phyloP scores from a whole-genome alignment of 352 stramenopile genomes.

The Blastocystis sp. region DNA sequence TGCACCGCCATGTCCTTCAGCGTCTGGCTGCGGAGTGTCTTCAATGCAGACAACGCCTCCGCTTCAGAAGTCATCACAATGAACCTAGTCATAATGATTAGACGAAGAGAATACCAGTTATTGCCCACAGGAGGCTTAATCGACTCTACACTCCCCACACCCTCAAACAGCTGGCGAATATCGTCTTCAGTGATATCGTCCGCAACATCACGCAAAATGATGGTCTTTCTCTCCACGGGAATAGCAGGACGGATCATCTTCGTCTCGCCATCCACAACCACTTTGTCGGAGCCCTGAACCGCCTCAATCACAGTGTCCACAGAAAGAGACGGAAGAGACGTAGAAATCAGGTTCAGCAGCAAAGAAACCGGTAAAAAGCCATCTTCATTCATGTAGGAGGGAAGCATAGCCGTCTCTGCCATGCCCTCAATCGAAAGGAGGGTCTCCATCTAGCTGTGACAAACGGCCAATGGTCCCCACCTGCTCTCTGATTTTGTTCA shows the following conservation, averaged over 20 bases:
- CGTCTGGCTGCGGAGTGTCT: slow-evolving; percentile 3
- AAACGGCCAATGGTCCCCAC: not conserved
- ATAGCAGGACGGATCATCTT: slow-evolving; percentile 61
- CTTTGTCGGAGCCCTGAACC: slow-evolving; percentile 16
- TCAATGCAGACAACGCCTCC: slow-evolving; percentile 7
- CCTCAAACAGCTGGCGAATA: slow-evolving; percentile 16
- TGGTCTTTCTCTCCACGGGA: slow-evolving; percentile 61
- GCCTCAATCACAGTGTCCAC: slow-evolving; percentile 38
- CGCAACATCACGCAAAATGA: slow-evolving; percentile 64
- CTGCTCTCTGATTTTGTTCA: too few species aligned
- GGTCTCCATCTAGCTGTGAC: slow-evolving; percentile 37
- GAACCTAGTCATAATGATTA: slow-evolving; percentile 31
- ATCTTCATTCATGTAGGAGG: slow-evolving; percentile 60
- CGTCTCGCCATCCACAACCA: slow-evolving; percentile 29
- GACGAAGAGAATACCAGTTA: slow-evolving; percentile 31
- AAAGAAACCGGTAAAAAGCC: slow-evolving; percentile 45
- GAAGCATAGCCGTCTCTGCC: slow-evolving; percentile 31
- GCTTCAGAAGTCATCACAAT: slow-evolving; percentile 47
- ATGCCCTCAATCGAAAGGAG: slow-evolving; percentile 52
- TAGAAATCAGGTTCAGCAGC: slow-evolving; percentile 4
- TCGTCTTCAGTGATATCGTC: slow-evolving; percentile 56
- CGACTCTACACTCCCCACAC: slow-evolving; percentile 37
- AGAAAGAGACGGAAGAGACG: not conserved
- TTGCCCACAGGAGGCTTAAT: slow-evolving; percentile 38
- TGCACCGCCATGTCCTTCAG: slow-evolving; percentile 30